These are phyloP conservation scores for Ceratocystis variospora DNA, from an alignment of 2,329 filamentous ascomycete genomes.

Conservation along the genomic window DNA sequence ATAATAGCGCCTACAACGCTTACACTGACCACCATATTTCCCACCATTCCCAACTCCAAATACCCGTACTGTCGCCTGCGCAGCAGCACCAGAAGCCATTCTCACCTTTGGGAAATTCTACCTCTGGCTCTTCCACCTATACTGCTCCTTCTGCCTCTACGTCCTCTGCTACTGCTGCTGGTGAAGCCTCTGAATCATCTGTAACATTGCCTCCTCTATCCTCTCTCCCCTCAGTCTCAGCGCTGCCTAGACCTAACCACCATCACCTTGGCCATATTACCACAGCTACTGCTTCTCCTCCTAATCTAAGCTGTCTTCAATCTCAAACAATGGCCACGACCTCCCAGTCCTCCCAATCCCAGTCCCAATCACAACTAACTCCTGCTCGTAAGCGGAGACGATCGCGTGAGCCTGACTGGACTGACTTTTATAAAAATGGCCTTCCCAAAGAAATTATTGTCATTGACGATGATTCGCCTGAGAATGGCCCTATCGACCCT, in stretches of 20 bases:
- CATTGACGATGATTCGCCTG: constrained; percentile 62
- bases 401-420: constrained; percentile 59
- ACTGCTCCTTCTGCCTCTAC: constrained; percentile 26
- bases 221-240: constrained; percentile 20
- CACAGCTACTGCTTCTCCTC: constrained; percentile 12
- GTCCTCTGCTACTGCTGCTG: constrained; percentile 21
- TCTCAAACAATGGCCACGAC: constrained; percentile 17
- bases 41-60: constrained; percentile 33
- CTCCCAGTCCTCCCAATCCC: constrained; percentile 22
- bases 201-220: constrained; percentile 27
- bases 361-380: constrained; percentile 13
- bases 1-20: constrained; percentile 12
- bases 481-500: constrained; percentile 31
- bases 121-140: constrained; percentile 8
- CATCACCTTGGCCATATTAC: constrained; percentile 13
- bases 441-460: constrained; percentile 69
- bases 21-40: constrained; percentile 25
- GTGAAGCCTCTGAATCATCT: constrained; percentile 21
- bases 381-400: constrained; percentile 37
- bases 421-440: constrained; percentile 69
- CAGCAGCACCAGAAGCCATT: constrained; percentile 22
- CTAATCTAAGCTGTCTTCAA: constrained; percentile 9
- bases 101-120: neutral
- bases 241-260: constrained; percentile 13
- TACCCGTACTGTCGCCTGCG: constrained; percentile 18